Percentiles rank a stretch among this genome's conserved stretches.
These are phyloP conservation scores for Jimgerdemannia lactiflua DNA, from an alignment of 192 early-diverging fungal species.

Conservation along the genomic window DNA sequence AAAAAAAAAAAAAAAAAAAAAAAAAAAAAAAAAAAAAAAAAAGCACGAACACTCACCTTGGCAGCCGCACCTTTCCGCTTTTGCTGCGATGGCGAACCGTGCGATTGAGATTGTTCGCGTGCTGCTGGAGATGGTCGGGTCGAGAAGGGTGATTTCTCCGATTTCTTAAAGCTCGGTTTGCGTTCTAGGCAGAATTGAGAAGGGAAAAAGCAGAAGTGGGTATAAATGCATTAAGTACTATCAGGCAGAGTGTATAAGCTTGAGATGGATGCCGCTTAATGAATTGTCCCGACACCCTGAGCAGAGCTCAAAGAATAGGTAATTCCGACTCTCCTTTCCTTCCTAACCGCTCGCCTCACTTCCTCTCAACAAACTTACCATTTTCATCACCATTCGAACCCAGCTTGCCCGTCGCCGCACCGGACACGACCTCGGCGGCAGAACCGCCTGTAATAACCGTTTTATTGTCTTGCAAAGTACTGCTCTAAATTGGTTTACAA, in stretches of 20 bases:
- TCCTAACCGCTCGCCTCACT: not conserved
- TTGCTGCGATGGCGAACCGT: not conserved
- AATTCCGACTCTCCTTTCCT: too few species aligned
- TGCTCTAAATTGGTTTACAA: not conserved
- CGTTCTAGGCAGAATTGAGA: slow-evolving; percentile 16
- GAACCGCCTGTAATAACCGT: slow-evolving; percentile 4
- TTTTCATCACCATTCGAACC: not conserved
- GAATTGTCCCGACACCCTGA: too few species aligned
- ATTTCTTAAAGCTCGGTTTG: slow-evolving; percentile 39
- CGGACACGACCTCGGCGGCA: not conserved
- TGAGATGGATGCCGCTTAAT: too few species aligned
- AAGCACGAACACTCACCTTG: not conserved
- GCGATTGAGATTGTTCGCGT: not conserved
- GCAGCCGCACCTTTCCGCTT: not conserved
- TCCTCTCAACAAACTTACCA: not conserved
- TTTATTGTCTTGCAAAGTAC: not conserved
- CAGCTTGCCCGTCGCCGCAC: not conserved
- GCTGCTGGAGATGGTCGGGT: not conserved
- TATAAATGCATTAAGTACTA: not conserved
- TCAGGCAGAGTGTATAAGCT: too few species aligned
- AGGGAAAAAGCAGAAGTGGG: not conserved
- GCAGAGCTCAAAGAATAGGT: too few species aligned
- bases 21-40: too few species aligned
- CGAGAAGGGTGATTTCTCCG: slow-evolving; percentile 22
- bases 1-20: too few species aligned